Conservation (phyloP, 1,139 yeast species). For the Kodamaea alishanica region DNA sequence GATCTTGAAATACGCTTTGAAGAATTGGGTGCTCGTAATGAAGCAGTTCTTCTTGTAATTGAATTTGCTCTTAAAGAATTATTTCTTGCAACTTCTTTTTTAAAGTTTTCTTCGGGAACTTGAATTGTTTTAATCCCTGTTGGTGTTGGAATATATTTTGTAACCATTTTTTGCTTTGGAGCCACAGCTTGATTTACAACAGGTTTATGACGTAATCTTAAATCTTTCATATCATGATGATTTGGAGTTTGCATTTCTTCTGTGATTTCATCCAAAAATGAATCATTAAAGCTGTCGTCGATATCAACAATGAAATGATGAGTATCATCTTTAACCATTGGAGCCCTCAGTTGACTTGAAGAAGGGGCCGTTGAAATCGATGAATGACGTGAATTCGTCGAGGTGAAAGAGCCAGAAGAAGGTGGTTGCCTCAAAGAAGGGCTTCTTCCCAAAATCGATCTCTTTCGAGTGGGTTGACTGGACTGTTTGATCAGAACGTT, state of each 20-base stretch:
- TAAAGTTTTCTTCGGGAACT: conserved; percentile 40
- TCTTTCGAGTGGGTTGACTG: conserved; percentile 11
- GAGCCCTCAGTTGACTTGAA: conserved; percentile 7
- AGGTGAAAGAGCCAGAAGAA: conserved; percentile 15
- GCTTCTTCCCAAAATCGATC: conserved; percentile 1
- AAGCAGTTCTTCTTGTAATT: conserved; percentile 18
- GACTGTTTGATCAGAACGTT: conserved; percentile 14
- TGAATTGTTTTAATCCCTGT: conserved; percentile 47
- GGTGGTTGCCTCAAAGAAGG: conserved; percentile 5
- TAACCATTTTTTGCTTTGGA: conserved; percentile 36
- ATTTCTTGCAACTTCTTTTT: conserved; percentile 38
- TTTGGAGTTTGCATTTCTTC: conserved; percentile 12
- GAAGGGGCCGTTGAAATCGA: conserved; percentile 6
- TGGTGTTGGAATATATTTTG: conserved; percentile 47
- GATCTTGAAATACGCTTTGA: conserved; percentile 2
- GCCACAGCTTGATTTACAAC: neutral
- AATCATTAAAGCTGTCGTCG: conserved; percentile 29
- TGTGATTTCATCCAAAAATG: conserved; percentile 29
- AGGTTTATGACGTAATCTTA: conserved; percentile 13
- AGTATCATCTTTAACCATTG: conserved; percentile 4
- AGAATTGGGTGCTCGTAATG: neutral
- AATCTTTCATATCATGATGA: conserved; percentile 14
- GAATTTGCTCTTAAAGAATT: conserved; percentile 39
- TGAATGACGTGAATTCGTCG: conserved; percentile 8
- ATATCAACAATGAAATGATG: conserved; percentile 19